phyloP scores from a whole-genome alignment of 257 asterid species.

The Oldenlandia corymbosa region DNA sequence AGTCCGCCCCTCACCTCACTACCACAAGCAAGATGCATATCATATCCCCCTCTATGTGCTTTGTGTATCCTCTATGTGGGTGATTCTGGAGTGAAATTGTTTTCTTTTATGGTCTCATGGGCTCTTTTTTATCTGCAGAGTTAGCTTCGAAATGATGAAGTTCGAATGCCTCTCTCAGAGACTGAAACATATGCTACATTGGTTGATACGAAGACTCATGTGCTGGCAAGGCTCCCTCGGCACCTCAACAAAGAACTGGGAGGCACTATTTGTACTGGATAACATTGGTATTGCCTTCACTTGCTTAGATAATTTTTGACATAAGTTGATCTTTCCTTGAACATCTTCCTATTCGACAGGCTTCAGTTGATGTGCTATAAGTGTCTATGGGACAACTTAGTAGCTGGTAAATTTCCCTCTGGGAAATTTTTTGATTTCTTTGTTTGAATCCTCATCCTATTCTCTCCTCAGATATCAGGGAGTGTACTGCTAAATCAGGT shows the following conservation, averaged over 20 bases:
- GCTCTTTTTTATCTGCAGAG: conserved; percentile 42
- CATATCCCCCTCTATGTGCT: neutral
- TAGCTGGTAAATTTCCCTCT: conserved; percentile 51
- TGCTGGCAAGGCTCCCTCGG: conserved; percentile 60
- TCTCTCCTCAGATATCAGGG: conserved; percentile 58
- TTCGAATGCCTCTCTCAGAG: conserved; percentile 55
- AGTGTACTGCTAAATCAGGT: conserved; percentile 51
- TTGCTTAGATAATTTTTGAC: neutral
- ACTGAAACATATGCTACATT: conserved; percentile 43
- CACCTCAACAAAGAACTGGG: conserved; percentile 84
- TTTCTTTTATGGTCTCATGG: conserved; percentile 15
- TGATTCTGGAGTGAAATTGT: neutral
- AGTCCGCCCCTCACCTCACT: too few relatives aligned
- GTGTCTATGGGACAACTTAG: conserved; percentile 78
- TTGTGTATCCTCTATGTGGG: neutral
- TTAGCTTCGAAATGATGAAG: conserved; percentile 75
- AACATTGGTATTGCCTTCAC: neutral
- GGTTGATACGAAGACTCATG: conserved; percentile 89
- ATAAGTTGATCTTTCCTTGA: neutral
- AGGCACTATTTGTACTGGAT: conserved; percentile 37
- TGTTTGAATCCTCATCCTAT: conserved; percentile 51
- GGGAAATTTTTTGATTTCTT: conserved; percentile 63
- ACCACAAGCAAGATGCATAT: too few relatives aligned
- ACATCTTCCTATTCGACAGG: conserved; percentile 43
- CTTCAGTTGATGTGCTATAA: conserved; percentile 93